phyloP scores from a whole-genome alignment of 2,329 filamentous ascomycete genomes.

The Chalaropsis ovoidea region DNA sequence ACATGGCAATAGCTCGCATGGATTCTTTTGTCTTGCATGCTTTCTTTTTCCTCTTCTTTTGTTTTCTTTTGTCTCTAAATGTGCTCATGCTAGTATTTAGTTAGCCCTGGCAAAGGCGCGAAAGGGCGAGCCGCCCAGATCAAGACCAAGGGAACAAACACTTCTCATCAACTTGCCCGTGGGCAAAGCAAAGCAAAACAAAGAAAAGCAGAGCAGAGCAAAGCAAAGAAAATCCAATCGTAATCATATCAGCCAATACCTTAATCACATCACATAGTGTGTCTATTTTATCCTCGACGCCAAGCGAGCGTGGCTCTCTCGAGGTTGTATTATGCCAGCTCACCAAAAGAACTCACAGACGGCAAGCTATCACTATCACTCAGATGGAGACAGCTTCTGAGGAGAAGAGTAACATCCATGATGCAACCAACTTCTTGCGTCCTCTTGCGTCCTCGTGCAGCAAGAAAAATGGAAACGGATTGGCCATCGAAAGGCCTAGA shows the following conservation, averaged over 20 bases:
- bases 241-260: neutral
- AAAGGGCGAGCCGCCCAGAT: neutral
- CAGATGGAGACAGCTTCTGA: neutral
- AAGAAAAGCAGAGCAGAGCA: neutral
- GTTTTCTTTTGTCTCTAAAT: neutral
- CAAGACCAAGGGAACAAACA: neutral
- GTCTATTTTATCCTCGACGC: neutral
- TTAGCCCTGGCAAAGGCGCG: neutral
- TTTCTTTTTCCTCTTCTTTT: neutral
- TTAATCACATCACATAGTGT: neutral
- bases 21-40: neutral
- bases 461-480: neutral
- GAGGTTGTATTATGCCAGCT: constrained; percentile 8
- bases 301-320: neutral
- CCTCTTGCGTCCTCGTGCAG: neutral
- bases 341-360: neutral
- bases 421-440: neutral
- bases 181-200: neutral
- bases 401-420: neutral
- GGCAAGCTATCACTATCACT: neutral
- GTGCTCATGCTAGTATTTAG: neutral
- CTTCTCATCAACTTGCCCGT: neutral
- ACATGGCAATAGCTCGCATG: neutral
- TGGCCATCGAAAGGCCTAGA: neutral
- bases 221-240: neutral